Evolutionary conservation across 2,329 filamentous ascomycete genomes (phyloP).

Genomic region (Fusarium sp.): DNA sequence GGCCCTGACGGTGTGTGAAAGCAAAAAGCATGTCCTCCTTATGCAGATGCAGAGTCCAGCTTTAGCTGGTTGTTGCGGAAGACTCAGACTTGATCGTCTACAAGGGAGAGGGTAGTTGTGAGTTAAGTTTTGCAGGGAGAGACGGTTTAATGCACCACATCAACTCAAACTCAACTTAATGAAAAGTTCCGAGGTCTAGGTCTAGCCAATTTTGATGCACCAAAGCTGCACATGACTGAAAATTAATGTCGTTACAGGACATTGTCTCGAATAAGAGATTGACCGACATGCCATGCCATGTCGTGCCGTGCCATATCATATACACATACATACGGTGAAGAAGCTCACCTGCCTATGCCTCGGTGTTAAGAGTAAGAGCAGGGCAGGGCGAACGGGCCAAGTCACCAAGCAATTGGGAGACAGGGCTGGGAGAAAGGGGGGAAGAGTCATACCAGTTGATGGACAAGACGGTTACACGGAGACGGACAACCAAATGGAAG

Average conservation of each 20-base stretch:
- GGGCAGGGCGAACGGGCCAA: conserved; percentile 44
- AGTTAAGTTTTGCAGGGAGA: conserved; percentile 34
- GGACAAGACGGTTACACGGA: conserved; percentile 33
- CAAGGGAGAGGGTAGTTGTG: conserved; percentile 24
- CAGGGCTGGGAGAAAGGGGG: conserved; percentile 40
- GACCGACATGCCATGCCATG: conserved; percentile 42
- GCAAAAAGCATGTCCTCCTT: conserved; percentile 30
- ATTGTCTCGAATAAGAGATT: conserved; percentile 37
- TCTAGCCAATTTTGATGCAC: conserved; percentile 22
- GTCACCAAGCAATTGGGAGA: conserved; percentile 37
- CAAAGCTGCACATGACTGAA: conserved; percentile 33
- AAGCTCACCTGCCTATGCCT: conserved; percentile 17
- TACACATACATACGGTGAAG: conserved; percentile 39
- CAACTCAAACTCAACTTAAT: conserved; percentile 31
- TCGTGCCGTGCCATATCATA: conserved; percentile 33
- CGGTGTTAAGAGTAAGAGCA: conserved; percentile 22
- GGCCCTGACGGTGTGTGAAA: conserved; percentile 30
- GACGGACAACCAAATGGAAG: conserved; percentile 7
- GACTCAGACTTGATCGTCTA: conserved; percentile 28
- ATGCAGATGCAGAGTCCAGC: conserved; percentile 14
- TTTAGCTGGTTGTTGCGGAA: conserved; percentile 27
- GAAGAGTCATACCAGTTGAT: conserved; percentile 37
- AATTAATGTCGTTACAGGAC: conserved; percentile 38
- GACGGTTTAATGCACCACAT: conserved; percentile 36
- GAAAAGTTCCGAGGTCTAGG: conserved; percentile 31